Base-by-base conservation (phyloP, 2,329 filamentous ascomycete species). In the Aspergillus vadensis region DNA sequence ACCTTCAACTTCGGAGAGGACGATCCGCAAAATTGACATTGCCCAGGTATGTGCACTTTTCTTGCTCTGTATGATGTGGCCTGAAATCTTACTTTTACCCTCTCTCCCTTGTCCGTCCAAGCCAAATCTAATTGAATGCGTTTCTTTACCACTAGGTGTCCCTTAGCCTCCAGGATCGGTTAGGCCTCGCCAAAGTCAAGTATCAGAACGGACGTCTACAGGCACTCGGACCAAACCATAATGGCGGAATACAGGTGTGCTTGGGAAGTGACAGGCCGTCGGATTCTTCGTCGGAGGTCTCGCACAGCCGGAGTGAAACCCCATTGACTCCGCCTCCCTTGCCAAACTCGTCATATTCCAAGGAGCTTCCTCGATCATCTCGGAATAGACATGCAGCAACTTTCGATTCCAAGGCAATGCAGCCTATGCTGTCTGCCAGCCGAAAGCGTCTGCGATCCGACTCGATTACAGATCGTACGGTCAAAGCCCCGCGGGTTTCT, bases 151-250 rank as follows among this genome's bases (percentile, higher is more conserved):
- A 70, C 58, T 74, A 98, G 95, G 96, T 99, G 82, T 95, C 93
- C 70, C 86, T 94, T 75, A 91, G 90, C 72, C 83, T 99, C 58
- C 92, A 98, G 80, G 92, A 96, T 81, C 91, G 94, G 65, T 87
- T 99, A 62, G 94, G 95, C 61, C 87, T 98, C 65, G 95, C 95
- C 74, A 95, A 96, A 78, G 95, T 97, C 85, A 98, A 98, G 81
- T 92, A 95, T 68, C 92, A 96, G 79, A 90, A 96, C 80, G 93
- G 93, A 75, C 96, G 92, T 88, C 90, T 97, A 78, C 91, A 95
- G 77, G 85, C 96, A 15, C 61, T 72, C 53, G 74, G 91, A 84
- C 94, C 73, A 86, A 92, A 73, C 86, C 94, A 78, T 83, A 93
- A 74, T 86, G 89, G 79, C 85, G 88, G 68, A 90, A 89, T 78